Evolutionary conservation across 306 rosid genomes (phyloP), one percentile per base, ranked within the genome.

Genomic region (Medicago ruthenica): DNA sequence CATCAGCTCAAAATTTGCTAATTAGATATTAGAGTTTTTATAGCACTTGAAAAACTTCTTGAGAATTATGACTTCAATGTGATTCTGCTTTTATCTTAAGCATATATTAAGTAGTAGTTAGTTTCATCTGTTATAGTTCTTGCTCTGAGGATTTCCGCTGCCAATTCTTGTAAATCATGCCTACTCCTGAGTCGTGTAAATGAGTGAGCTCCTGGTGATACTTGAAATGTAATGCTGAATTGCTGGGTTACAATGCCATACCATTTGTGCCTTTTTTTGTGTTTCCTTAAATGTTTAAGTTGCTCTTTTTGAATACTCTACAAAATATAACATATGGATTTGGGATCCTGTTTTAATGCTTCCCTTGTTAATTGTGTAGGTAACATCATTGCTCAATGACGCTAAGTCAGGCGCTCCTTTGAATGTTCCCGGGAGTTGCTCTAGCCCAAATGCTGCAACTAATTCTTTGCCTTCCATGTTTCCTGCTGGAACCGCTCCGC

Each of bases 401-500:
- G 99, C 98, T 60, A 96, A 92, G 84, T 86, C 89, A 16, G 98
- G 98, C 27, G 87, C 57, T 73, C 97, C 98, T 66, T 79, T 96
- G 83, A 96, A 87, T 83, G 98, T 92, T 53, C 90, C 95, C 8
- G 99, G 98, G 71, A 96, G 83, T 79, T 89, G 96, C 76, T 92
- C 99, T 42, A 96, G 99, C 86, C 99, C 99, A 11, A 94, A 89
- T 88, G 93, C 94, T 76, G 68, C 89, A 2, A 83, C 82, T 87
- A 89, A 82, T 88, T 73, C 98, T 48, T 82, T 90, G 80, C 98
- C 99, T 37, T 96, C 98, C 78, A 90, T 96, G 96, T 96, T 96
- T 89, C 98, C 97, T 44, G 99, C 99, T 0, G 99, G 99, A 77
- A 92, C 94, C 81, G 99, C 98, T 53, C 99, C 99, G 0, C 99